Conservation (phyloP, 2,329 filamentous ascomycete genomes). For the Orbilia brochopaga region DNA sequence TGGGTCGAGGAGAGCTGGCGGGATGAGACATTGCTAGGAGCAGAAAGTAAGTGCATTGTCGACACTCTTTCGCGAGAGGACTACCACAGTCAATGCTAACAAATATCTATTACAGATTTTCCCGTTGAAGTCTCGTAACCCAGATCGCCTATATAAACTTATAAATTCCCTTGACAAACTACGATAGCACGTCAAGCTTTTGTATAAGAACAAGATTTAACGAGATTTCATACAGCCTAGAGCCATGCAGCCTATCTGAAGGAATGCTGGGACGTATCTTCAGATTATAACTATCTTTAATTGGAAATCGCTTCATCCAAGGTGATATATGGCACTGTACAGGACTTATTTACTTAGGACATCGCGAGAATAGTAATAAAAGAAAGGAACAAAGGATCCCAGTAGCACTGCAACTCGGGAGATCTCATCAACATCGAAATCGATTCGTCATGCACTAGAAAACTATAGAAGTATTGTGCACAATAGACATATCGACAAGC, state of each 20-base stretch:
- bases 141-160: not conserved
- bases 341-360: not conserved
- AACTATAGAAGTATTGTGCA: not conserved
- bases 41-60: slow-evolving; percentile 64
- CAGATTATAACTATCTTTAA: not conserved
- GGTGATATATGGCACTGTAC: not conserved
- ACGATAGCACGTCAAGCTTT: not conserved
- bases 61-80: too few species aligned
- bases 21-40: slow-evolving; percentile 78
- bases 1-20: slow-evolving; percentile 85
- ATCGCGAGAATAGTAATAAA: not conserved
- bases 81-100: slow-evolving; percentile 2
- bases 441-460: not conserved
- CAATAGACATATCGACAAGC: not conserved
- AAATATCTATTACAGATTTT: slow-evolving; percentile 57
- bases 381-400: not conserved
- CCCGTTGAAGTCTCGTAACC: slow-evolving; percentile 17
- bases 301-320: not conserved
- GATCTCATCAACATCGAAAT: slow-evolving; percentile 9
- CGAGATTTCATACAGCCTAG: too few species aligned
- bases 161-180: not conserved
- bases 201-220: too few species aligned
- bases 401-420: slow-evolving; percentile 1
- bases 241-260: too few species aligned
- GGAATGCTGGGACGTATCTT: not conserved